Evolutionary conservation across 2,329 filamentous ascomycete species (phyloP).

Genomic region (Diaporthe citri): DNA sequence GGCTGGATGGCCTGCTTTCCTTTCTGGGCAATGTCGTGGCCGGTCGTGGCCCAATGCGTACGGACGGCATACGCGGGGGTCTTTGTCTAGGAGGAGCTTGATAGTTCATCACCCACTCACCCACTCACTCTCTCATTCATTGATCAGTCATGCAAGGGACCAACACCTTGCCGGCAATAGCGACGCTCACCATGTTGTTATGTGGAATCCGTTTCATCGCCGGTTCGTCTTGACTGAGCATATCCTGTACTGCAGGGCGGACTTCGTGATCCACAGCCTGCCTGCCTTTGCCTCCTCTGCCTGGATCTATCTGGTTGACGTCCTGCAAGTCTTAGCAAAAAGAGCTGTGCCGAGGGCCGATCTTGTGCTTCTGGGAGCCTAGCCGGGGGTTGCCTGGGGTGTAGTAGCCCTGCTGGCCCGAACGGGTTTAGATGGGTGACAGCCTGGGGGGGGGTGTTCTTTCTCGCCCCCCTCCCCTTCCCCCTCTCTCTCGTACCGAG

Average conservation of each 20-base stretch:
- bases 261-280: not conserved
- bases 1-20: slow-evolving; percentile 6
- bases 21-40: not conserved
- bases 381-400: slow-evolving; percentile 14
- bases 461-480: not conserved
- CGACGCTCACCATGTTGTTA: not conserved
- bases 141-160: not conserved
- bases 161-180: not conserved
- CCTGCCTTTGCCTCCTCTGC: not conserved
- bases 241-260: not conserved
- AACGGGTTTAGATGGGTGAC: slow-evolving; percentile 1
- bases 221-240: slow-evolving; percentile 8
- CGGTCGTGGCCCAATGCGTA: slow-evolving; percentile 21
- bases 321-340: slow-evolving; percentile 22
- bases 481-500: not conserved
- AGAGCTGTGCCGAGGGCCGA: slow-evolving; percentile 33
- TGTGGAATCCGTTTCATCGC: not conserved
- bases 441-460: too few species aligned
- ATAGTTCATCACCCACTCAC: not conserved
- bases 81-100: slow-evolving; percentile 15
- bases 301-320: slow-evolving; percentile 30
- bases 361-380: slow-evolving; percentile 22
- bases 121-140: not conserved
- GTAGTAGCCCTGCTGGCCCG: not conserved
- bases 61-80: not conserved